Evolutionary conservation across 768 basidiomycete species (phyloP).

Genomic region (Lepiota venenata): DNA sequence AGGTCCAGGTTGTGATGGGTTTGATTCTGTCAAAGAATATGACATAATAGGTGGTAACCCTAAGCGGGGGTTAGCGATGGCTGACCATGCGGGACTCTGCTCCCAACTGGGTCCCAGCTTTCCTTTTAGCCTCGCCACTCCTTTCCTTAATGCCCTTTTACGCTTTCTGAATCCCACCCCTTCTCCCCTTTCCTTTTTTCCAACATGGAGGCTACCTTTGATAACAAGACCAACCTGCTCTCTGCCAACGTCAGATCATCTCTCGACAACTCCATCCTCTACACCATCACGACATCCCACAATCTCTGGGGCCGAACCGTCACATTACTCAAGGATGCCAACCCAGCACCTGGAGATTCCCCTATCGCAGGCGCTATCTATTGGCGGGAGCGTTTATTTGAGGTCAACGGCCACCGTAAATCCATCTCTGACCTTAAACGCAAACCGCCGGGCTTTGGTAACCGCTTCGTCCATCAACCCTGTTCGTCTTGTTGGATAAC

Average conservation of each 20-base stretch:
- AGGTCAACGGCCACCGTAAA: conserved; percentile 39
- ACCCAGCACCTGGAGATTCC: conserved; percentile 32
- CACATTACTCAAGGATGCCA: conserved; percentile 44
- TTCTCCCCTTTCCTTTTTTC: too few species aligned
- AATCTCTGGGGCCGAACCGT: conserved; percentile 39
- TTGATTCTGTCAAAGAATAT: too few species aligned
- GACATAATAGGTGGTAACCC: too few species aligned
- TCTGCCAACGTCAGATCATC: conserved; percentile 37
- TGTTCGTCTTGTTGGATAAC: neutral
- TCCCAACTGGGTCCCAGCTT: too few species aligned
- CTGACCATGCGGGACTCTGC: neutral
- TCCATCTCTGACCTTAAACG: conserved; percentile 36
- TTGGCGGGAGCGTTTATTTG: conserved; percentile 48
- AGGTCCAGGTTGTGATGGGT: too few species aligned
- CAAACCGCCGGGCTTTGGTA: conserved; percentile 34
- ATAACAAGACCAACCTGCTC: conserved; percentile 48
- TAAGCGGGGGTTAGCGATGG: neutral
- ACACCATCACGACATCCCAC: conserved; percentile 40
- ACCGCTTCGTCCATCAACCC: conserved; percentile 23
- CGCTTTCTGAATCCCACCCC: too few species aligned
- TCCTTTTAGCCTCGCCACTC: neutral
- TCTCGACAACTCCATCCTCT: conserved; percentile 43
- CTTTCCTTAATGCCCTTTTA: neutral
- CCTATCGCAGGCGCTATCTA: conserved; percentile 43
- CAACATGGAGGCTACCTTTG: conserved; percentile 48